Conservation (phyloP, 1,284 basidiomycete species). For the Boletus hoseneyae region DNA sequence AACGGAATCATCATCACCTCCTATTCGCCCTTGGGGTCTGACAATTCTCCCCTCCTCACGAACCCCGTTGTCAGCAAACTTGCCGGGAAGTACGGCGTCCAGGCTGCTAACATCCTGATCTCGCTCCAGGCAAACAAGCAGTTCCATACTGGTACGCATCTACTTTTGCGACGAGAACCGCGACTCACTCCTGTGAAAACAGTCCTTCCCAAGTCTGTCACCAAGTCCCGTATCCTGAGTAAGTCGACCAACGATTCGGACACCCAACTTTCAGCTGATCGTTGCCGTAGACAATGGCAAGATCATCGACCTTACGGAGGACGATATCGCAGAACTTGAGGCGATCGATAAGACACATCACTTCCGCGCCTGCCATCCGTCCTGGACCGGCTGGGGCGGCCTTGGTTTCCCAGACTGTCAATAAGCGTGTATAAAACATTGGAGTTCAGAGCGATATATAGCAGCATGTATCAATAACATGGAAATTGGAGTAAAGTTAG, state of each 20-base stretch:
- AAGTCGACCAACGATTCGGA: too few relatives aligned
- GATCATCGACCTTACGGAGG: conserved; percentile 52
- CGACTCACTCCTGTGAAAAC: neutral
- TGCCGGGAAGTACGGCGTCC: conserved; percentile 45
- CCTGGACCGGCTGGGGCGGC: conserved; percentile 56
- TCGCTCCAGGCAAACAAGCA: conserved; percentile 40
- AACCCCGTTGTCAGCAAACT: conserved; percentile 51
- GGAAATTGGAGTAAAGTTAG: neutral
- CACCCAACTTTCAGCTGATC: too few relatives aligned
- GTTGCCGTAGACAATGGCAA: conserved; percentile 33
- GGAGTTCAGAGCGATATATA: neutral
- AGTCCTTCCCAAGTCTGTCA: conserved; percentile 64
- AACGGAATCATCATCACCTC: conserved; percentile 68
- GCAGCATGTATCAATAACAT: neutral
- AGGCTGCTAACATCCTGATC: too few relatives aligned
- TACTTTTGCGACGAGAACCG: neutral
- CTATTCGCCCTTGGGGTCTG: conserved; percentile 77
- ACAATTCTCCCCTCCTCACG: conserved; percentile 66
- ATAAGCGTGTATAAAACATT: conserved; percentile 10
- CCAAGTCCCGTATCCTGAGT: conserved; percentile 41
- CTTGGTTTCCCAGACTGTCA: conserved; percentile 59
- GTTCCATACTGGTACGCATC: conserved; percentile 44
- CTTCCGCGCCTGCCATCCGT: conserved; percentile 56
- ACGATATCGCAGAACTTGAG: conserved; percentile 52
- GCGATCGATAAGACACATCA: conserved; percentile 51